A percentile compares a stretch with the other conserved stretches of the same genome.
Conservation (phyloP, 2,329 filamentous ascomycete species). For the Biscogniauxia sp. region DNA sequence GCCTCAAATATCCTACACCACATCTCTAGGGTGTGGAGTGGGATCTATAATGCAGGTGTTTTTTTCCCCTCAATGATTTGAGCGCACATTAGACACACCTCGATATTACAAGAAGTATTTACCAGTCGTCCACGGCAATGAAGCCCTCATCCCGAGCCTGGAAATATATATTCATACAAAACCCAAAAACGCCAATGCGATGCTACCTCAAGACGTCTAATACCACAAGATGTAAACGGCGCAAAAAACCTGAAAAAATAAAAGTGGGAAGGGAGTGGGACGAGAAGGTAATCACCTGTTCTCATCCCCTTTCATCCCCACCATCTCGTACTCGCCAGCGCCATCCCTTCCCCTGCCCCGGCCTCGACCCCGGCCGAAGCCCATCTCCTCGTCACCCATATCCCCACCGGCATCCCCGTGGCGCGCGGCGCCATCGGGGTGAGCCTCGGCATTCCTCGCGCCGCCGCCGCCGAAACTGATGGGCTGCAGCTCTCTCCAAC, state of each 20-base stretch:
- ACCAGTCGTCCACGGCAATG: too few relatives aligned
- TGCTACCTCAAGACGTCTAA: not conserved
- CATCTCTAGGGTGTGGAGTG: too few relatives aligned
- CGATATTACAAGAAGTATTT: not conserved
- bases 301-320: constrained; percentile 44
- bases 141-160: not conserved
- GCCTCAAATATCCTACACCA: too few relatives aligned
- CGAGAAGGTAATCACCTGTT: constrained; percentile 18
- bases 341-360: constrained; percentile 54
- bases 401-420: constrained; percentile 20
- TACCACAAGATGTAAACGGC: not conserved
- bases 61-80: too few relatives aligned
- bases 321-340: constrained; percentile 66
- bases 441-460: constrained; percentile 31
- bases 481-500: constrained; percentile 82
- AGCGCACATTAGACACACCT: not conserved
- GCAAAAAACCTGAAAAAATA: not conserved
- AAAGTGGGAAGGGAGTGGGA: too few relatives aligned
- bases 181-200: not conserved
- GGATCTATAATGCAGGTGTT: too few relatives aligned
- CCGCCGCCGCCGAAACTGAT: constrained; percentile 75
- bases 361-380: constrained; percentile 48
- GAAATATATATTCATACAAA: not conserved
- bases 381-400: constrained; percentile 43
- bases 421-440: constrained; percentile 16